Percentiles rank a stretch among this genome's conserved stretches.
phyloP scores from a whole-genome alignment of 2,329 filamentous ascomycete species.

The Coniochaeta ligniaria region DNA sequence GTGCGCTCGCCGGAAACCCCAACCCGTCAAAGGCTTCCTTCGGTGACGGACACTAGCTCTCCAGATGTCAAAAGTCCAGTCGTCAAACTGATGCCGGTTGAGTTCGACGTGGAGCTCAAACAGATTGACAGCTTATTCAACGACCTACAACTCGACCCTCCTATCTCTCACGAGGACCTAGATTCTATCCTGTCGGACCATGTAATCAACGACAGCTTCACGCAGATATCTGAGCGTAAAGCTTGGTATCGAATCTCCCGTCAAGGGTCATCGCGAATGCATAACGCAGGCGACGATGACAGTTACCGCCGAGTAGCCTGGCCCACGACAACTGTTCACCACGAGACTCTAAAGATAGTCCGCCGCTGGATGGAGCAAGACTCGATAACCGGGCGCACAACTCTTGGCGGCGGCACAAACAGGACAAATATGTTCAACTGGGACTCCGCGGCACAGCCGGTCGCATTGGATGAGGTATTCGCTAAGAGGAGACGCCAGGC shows the following conservation, averaged over 20 bases:
- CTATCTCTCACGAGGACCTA: constrained; percentile 25
- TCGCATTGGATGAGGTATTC: constrained; percentile 41
- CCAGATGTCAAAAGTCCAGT: neutral
- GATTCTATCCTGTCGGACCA: constrained; percentile 33
- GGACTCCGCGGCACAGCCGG: constrained; percentile 44
- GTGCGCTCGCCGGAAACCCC: neutral
- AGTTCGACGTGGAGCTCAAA: neutral
- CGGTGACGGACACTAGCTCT: neutral
- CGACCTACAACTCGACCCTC: constrained; percentile 21
- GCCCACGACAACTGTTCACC: constrained; percentile 44
- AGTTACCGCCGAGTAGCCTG: constrained; percentile 54
- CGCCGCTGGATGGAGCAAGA: constrained; percentile 61
- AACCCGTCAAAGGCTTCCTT: neutral
- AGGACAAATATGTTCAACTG: constrained; percentile 52
- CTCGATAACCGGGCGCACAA: constrained; percentile 44
- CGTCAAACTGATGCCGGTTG: neutral
- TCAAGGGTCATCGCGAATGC: constrained; percentile 48
- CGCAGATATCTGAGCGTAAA: constrained; percentile 49
- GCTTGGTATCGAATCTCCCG: constrained; percentile 60
- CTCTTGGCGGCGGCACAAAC: constrained; percentile 32
- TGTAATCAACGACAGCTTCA: constrained; percentile 45
- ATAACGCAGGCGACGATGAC: constrained; percentile 50
- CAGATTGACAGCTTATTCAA: constrained; percentile 18
- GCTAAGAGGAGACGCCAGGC: constrained; percentile 22
- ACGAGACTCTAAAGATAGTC: constrained; percentile 50